Evolutionary conservation across 2,329 filamentous ascomycete species (phyloP), one percentile per base, ranked within the genome.

Genomic region (Aspergillus ibericus): DNA sequence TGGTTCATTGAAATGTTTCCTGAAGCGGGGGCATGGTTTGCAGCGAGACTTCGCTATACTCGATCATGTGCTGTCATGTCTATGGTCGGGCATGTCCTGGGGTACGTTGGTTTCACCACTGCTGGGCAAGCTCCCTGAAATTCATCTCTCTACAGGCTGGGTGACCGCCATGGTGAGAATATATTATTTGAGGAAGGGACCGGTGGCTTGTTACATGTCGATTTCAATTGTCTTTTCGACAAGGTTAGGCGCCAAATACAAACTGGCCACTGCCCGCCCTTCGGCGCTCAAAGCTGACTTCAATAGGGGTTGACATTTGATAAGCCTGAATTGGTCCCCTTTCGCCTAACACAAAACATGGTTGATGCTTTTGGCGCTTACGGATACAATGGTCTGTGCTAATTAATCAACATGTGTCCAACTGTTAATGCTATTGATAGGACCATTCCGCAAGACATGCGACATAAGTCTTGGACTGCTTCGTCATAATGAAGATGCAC

Each of bases 191-290:
- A 98, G 75, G 92, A 98, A 78, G 89, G 90, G 57, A 96, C 92
- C 64, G 95, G 96, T 46, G 93, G 93, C 53, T 88, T 96, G 2
- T 91, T 99, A 76, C 95, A 99, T 76, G 96, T 99, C 47, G 95
- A 99, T 77, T 99, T 99, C 83, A 99, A 99, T 78, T 99, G 96
- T 75, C 86, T 99, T 4, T 99, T 99, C 74, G 96, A 99, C 80
- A 99, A 99, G 68, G 75, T 77, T 61, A 49, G 60, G 42, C 27
- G 10, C 42, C 16, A 5, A 53, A 32, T 8, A 27, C 10, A 40
- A 20, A 16, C 9, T 18, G 34, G 9, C 8, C 12, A 44, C n/a
- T n/a, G n/a, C n/a, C n/a, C n/a, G 34, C 5, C 38, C 13, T 42
- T 22, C 12, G 49, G 1, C 20, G n/a, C 18, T 44, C 5, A 42